Evolutionary conservation across 805 yeast species (phyloP).

Genomic region (Ogataea trehaloabstinens): DNA sequence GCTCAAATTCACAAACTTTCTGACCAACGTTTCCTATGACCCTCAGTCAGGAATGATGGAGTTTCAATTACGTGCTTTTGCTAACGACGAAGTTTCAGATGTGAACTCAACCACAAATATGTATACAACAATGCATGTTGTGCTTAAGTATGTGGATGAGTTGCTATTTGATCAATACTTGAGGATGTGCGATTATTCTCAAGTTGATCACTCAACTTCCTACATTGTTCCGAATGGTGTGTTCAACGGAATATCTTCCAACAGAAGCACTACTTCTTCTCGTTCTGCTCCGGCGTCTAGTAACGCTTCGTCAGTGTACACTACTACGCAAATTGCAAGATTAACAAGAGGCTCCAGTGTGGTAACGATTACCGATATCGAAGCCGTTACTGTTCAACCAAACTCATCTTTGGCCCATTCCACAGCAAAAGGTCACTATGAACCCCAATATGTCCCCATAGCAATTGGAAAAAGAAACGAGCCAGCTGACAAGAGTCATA

Average conservation of each 20-base stretch:
- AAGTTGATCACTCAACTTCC: slow-evolving; percentile 17
- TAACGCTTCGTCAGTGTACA: background rate
- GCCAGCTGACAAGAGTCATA: background rate
- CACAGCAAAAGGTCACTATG: background rate
- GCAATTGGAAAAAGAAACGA: background rate
- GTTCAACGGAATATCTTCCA: slow-evolving; percentile 10
- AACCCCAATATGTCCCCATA: background rate
- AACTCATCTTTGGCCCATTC: background rate
- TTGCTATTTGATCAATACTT: slow-evolving; percentile 37
- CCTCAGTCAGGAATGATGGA: slow-evolving; percentile 11
- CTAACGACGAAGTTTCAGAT: slow-evolving; percentile 35
- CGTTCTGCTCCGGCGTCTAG: background rate
- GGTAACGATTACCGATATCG: background rate
- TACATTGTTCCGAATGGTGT: slow-evolving; percentile 16
- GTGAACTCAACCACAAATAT: slow-evolving; percentile 44
- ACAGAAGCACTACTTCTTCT: background rate
- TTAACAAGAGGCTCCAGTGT: background rate
- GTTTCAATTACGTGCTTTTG: slow-evolving; percentile 17
- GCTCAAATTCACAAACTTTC: slow-evolving; percentile 13
- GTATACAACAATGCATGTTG: slow-evolving; percentile 48
- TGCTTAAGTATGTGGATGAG: slow-evolving; percentile 43
- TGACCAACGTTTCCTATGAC: slow-evolving; percentile 21
- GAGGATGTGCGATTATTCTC: slow-evolving; percentile 40
- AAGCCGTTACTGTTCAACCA: background rate
- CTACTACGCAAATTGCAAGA: background rate